phyloP scores from a whole-genome alignment of 1,139 yeast species.

The Pichia sp. region DNA sequence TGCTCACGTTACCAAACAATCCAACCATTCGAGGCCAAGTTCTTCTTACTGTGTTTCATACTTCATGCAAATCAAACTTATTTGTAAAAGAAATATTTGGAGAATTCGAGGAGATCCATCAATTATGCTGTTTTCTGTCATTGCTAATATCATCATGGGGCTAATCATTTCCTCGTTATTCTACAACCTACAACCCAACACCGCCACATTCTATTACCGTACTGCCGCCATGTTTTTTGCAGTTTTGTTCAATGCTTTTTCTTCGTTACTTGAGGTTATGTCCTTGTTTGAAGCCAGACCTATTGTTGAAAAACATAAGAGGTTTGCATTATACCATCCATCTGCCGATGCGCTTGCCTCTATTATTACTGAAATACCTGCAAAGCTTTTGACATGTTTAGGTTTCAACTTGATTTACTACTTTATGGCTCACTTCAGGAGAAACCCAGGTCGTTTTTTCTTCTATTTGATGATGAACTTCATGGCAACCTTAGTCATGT shows the following conservation, averaged over 20 bases:
- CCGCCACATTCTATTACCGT: slow-evolving; percentile 51
- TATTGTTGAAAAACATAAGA: slow-evolving; percentile 52
- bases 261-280: slow-evolving; percentile 50
- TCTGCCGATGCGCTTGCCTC: slow-evolving; percentile 53
- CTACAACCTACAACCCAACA: slow-evolving; percentile 41
- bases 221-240: slow-evolving; percentile 54
- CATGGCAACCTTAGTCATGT: slow-evolving; percentile 38
- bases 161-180: slow-evolving; percentile 49
- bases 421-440: slow-evolving; percentile 47
- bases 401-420: slow-evolving; percentile 44
- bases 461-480: slow-evolving; percentile 49
- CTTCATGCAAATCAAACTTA: slow-evolving; percentile 42
- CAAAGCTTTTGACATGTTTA: slow-evolving; percentile 41
- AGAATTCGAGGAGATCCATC: slow-evolving; percentile 48
- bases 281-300: slow-evolving; percentile 46
- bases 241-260: slow-evolving; percentile 48
- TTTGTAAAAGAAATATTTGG: slow-evolving; percentile 45
- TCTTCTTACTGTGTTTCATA: slow-evolving; percentile 47
- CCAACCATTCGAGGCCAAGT: slow-evolving; percentile 33
- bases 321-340: slow-evolving; percentile 53
- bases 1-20: slow-evolving; percentile 38
- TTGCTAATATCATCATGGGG: slow-evolving; percentile 47
- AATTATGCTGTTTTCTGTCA: slow-evolving; percentile 42
- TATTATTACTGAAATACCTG: slow-evolving; percentile 43
- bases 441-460: slow-evolving; percentile 52